These are phyloP conservation scores for Bidens hawaiensis DNA, from an alignment of 140 eudicot species.

Conservation along the genomic window DNA sequence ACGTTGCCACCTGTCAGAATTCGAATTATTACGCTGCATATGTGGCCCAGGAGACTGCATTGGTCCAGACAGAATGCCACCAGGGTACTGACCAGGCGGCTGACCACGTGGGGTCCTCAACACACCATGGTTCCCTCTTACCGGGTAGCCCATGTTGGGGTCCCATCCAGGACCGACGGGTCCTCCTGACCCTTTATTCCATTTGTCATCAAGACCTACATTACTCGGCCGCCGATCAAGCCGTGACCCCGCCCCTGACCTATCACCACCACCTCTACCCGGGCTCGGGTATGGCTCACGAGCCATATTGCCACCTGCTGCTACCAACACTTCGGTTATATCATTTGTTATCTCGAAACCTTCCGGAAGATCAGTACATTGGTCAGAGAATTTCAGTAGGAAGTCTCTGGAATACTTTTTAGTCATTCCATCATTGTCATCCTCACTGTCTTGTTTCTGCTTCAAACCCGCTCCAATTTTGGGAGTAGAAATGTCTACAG, in stretches of 20 bases:
- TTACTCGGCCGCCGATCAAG: conserved; percentile 61
- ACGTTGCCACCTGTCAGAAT: conserved; percentile 87
- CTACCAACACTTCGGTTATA: conserved; percentile 28
- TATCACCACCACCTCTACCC: conserved; percentile 53
- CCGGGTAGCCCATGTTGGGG: conserved; percentile 33
- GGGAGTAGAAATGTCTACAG: conserved; percentile 73
- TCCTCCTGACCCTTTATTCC: conserved; percentile 57
- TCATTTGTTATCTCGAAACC: conserved; percentile 47
- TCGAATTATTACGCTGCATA: conserved; percentile 53
- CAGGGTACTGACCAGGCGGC: conserved; percentile 35
- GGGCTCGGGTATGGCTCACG: conserved; percentile 60
- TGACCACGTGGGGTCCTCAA: conserved; percentile 50
- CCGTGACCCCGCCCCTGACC: conserved; percentile 39
- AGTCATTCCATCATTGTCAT: conserved; percentile 35
- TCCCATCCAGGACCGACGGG: conserved; percentile 47
- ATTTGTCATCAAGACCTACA: conserved; percentile 46
- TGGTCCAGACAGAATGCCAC: conserved; percentile 58
- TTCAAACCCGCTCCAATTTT: conserved; percentile 33
- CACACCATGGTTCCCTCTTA: conserved; percentile 45
- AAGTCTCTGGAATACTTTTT: conserved; percentile 86
- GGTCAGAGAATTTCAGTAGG: conserved; percentile 67
- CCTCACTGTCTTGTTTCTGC: conserved; percentile 30
- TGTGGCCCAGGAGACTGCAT: conserved; percentile 61
- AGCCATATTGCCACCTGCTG: conserved; percentile 26
- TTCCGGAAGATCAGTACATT: conserved; percentile 56